These are phyloP conservation scores for Rhynchospora pubera DNA, from an alignment of 176 grass and related monocot species.

Conservation along the genomic window DNA sequence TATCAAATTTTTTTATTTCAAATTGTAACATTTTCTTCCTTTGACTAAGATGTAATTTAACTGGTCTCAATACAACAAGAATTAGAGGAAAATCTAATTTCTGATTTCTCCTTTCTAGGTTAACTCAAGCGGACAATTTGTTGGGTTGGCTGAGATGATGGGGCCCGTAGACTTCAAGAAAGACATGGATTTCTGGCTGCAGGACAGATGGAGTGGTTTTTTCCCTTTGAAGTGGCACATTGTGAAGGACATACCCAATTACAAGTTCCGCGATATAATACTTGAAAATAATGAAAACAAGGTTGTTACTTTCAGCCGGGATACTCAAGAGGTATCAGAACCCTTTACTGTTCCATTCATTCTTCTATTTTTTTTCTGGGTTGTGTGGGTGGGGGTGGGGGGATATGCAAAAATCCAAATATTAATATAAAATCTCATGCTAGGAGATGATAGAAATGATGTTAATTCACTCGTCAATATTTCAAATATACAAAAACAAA, in stretches of 20 bases:
- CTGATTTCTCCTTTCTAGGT: constrained; percentile 51
- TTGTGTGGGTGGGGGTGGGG: neutral
- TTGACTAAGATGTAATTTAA: neutral
- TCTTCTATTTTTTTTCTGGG: no score
- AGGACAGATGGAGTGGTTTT: constrained; percentile 75
- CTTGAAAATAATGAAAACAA: constrained; percentile 82
- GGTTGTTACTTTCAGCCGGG: constrained; percentile 65
- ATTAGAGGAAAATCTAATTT: neutral
- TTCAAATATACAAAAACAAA: neutral
- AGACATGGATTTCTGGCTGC: constrained; percentile 69
- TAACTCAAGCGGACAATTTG: constrained; percentile 79
- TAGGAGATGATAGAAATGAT: constrained; percentile 4
- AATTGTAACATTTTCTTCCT: neutral
- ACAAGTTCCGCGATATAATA: constrained; percentile 55
- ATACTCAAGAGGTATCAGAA: constrained; percentile 75
- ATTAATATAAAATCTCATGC: neutral
- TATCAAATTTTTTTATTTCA: neutral
- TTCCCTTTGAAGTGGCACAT: constrained; percentile 78
- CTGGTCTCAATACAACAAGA: neutral
- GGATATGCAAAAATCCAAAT: neutral
- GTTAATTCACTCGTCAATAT: neutral
- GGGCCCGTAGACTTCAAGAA: constrained; percentile 88
- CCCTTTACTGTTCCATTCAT: neutral
- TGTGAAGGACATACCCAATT: constrained; percentile 75
- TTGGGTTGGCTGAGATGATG: constrained; percentile 90